Conservation (phyloP, 768 basidiomycete genomes). For the Mycena capillaripes region DNA sequence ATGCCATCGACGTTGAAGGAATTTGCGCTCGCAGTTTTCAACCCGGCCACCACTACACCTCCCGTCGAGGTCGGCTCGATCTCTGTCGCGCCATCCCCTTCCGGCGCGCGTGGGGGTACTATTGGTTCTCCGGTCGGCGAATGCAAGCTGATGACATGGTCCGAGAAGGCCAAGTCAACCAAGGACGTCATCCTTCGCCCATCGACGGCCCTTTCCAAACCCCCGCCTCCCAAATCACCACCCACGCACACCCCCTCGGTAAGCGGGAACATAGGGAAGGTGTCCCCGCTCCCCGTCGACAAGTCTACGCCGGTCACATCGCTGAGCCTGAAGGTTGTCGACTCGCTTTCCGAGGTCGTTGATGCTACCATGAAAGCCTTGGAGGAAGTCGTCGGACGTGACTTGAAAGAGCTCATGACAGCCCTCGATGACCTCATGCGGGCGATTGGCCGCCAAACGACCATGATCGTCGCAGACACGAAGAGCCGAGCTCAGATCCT, state of each 20-base stretch:
- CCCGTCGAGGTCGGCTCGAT: slow-evolving; percentile 46
- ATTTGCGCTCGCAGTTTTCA: slow-evolving; percentile 65
- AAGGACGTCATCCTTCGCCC: slow-evolving; percentile 56
- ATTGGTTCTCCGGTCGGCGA: slow-evolving; percentile 24
- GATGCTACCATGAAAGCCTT: slow-evolving; percentile 62
- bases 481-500: slow-evolving; percentile 61
- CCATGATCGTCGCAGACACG: slow-evolving; percentile 60
- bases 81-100: slow-evolving; percentile 32
- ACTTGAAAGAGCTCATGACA: slow-evolving; percentile 69
- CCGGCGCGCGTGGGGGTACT: slow-evolving; percentile 8
- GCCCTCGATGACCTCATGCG: slow-evolving; percentile 71
- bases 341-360: slow-evolving; percentile 63
- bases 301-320: slow-evolving; percentile 44
- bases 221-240: slow-evolving; percentile 5
- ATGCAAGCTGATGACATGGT: slow-evolving; percentile 35
- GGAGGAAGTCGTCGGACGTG: slow-evolving; percentile 60
- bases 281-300: slow-evolving; percentile 45
- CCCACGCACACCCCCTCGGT: slow-evolving; percentile 15
- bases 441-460: slow-evolving; percentile 65
- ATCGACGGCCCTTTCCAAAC: slow-evolving; percentile 42
- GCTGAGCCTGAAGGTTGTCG: slow-evolving; percentile 56
- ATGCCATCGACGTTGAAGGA: slow-evolving; percentile 62
- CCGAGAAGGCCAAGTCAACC: slow-evolving; percentile 45
- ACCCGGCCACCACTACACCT: slow-evolving; percentile 62
- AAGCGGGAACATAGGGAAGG: slow-evolving; percentile 27